Percentiles rank a stretch among this genome's conserved stretches.
These are phyloP conservation scores for Colletotrichum sp. DNA, from an alignment of 2,329 filamentous ascomycete species.

Conservation along the genomic window DNA sequence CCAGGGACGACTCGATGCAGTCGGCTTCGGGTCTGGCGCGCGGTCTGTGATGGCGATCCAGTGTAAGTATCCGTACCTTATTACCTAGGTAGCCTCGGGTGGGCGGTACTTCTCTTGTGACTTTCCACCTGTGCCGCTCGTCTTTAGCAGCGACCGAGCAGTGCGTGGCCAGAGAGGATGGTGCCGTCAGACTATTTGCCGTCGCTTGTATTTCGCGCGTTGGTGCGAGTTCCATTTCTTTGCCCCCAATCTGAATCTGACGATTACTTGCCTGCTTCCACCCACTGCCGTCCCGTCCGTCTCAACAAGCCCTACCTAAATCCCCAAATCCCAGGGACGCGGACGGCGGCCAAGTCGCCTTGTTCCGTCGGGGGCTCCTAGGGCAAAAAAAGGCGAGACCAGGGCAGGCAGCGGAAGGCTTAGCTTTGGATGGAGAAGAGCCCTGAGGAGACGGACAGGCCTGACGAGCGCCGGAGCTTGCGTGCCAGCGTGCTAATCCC, in stretches of 20 bases:
- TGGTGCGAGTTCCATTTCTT: neutral
- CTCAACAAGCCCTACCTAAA: neutral
- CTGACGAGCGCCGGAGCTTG: neutral
- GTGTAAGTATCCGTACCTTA: neutral
- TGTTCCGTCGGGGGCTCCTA: neutral
- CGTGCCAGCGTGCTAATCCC: neutral
- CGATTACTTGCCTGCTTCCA: neutral
- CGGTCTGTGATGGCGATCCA: neutral
- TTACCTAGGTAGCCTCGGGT: neutral
- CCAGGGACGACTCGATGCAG: neutral
- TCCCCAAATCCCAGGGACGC: neutral
- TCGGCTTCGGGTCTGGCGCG: neutral
- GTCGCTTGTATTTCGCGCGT: neutral
- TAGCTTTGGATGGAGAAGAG: neutral
- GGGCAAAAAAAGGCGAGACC: neutral
- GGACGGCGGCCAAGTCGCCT: neutral
- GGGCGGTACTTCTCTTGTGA: neutral
- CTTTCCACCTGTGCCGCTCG: neutral
- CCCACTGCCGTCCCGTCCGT: neutral
- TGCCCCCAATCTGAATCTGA: neutral
- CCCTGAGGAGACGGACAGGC: neutral
- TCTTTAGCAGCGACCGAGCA: neutral
- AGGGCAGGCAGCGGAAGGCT: neutral
- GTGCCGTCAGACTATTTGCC: neutral
- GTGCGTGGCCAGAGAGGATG: neutral